phyloP scores from a whole-genome alignment of 129 eudicot genomes.

The Sambucus nigra region DNA sequence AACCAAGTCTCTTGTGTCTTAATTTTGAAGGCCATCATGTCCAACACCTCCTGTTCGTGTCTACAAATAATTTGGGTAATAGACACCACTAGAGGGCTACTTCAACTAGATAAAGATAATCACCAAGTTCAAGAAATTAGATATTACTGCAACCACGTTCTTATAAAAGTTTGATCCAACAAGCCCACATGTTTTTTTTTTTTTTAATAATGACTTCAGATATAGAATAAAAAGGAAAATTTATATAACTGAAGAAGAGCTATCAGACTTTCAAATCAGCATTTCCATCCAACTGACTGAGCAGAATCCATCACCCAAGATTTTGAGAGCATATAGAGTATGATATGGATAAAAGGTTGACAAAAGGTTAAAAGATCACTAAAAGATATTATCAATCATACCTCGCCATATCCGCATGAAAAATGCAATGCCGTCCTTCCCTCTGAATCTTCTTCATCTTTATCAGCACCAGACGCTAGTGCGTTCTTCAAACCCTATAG shows the following conservation, averaged over 20 bases:
- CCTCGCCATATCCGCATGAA: conserved; percentile 99
- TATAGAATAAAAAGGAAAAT: background rate
- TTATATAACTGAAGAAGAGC: background rate
- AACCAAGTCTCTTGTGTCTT: no score
- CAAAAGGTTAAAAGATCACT: background rate
- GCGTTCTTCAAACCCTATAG: conserved; percentile 73
- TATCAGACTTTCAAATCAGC: background rate
- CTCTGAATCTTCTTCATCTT: conserved; percentile 92
- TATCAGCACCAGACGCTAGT: conserved; percentile 73
- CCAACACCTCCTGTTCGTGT: no score
- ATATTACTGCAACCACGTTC: no score
- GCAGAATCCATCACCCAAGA: background rate
- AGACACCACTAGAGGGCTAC: no score
- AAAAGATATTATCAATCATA: conserved; percentile 15
- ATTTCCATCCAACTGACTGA: no score
- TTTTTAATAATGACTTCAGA: no score
- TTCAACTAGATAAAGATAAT: no score
- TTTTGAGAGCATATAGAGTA: background rate
- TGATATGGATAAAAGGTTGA: background rate
- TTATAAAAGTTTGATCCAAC: no score
- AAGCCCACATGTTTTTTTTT: no score
- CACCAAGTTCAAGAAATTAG: no score
- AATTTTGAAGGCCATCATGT: no score
- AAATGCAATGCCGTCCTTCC: conserved; percentile 96
- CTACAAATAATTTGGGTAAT: no score